Evolutionary conservation across 225 moss, liverwort and hornwort species (phyloP), one percentile per base, ranked within the genome.

Genomic region (Asterella californica): DNA sequence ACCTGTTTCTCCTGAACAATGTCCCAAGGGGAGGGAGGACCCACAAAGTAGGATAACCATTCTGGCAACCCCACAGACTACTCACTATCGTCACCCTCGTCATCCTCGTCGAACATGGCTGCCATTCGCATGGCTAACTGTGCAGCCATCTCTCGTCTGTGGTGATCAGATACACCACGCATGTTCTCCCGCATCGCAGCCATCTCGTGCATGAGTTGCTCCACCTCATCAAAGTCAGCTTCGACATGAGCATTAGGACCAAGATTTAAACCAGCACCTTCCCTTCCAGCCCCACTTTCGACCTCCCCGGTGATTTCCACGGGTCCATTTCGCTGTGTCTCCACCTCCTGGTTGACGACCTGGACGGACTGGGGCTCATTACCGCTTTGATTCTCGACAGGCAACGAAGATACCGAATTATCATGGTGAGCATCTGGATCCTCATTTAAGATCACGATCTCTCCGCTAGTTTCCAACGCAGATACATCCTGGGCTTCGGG

Each of bases 41-140:
- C 9, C 25, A 65, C 65, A 30, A 29, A 30, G 30, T 33, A 65
- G 6, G 25, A 52, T 17, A 73, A 11, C 29, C 42, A 48, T 50
- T 24, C 5, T 73, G 50, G 46, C 27, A 49, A 50, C 33, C 12
- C 50, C 45, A 2, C 14, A 30, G 2, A 29, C 73, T 75, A 77
- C 38, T 62, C 62, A 63, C 76, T 77, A 46, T 46, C 62, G 29
- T 61, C n/a, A 25, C 46, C 49, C 37, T 88, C 87, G 74, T 90
- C 91, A 30, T 90, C 93, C 67, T 88, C 95, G n/a, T 89, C 79
- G 78, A 99, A 95, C 95, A 95, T 89, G 79, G 88, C 86, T 65
- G 99, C 95, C 95, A 99, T 99, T 72, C 92, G 93, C 91, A 93
- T 85, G 32, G 99, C 95, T 70, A 99, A 76, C 80, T 89, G 89